Base-by-base conservation (phyloP, 495 filamentous ascomycete genomes). In the Podospora tetraspora region DNA sequence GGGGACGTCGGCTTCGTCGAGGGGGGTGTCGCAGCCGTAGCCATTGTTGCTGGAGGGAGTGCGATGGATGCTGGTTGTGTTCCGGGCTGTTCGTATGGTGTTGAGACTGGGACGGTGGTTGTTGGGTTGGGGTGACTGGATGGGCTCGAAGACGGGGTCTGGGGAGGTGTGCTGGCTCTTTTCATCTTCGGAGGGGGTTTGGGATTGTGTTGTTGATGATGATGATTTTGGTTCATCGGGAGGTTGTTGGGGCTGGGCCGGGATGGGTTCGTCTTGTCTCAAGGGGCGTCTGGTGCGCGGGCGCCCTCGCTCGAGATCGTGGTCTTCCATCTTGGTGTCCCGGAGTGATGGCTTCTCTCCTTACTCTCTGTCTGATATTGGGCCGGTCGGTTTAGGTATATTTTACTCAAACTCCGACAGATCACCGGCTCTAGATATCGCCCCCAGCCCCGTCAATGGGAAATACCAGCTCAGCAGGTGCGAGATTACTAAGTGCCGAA, bases 31-130 rank as follows among this genome's bases (percentile, higher is more conserved):
- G 62, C 81, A 81, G 12, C 88, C 88, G 70, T 88, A 84, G 12
- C 84, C 89, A 73, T 88, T 91, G 68, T 88, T 91, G 69, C 89
- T 81, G 43, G 87, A 89, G 71, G 85, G 75, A 71, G 81, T 69
- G 76, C 83, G 73, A 67, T 65, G 60, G 7, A 74, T 66, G 43
- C 61, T 64, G 10, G 23, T 66, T 0, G 58, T 43, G 12, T 59
- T 32, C 10, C 12, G 4, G 43, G 43, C 1, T 13, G 63, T 19
- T 27, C 62, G 9, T 13, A 57, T 61, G 4, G 67, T 68, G n/a
- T 68, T 59, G 37, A 52, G 22, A 34, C 69, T 67, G 43, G 59
- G 30, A 0, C 62, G n/a, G 16, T 56, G 37, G 13, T 7, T 25
- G 9, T 6, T 25, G 29, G 70, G 16, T 23, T 52, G 43, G 6